Base-by-base conservation (phyloP, 2,329 filamentous ascomycete species). In the Clonostachys chloroleuca region DNA sequence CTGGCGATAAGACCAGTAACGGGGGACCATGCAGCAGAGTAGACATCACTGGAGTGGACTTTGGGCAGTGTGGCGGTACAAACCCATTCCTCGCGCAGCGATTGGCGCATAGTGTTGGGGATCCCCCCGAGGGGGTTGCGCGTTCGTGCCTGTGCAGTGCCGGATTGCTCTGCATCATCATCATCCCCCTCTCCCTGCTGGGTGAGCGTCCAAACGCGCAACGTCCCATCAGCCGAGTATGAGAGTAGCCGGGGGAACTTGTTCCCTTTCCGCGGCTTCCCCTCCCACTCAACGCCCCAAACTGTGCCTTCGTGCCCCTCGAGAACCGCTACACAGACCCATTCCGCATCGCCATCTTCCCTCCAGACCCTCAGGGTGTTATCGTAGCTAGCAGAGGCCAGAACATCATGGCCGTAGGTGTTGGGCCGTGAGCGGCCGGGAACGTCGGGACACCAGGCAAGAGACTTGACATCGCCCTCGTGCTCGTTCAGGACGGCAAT, bases 401-500 rank as follows among this genome's bases (percentile, higher is more conserved):
- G 77, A 42, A 94, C 77, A 54, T 96, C 86, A 42, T 78, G 72
- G 52, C 76, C 73, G 55, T 80, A 82, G 45, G 71, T 67, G 40
- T 75, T 65, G 12, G 36, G 34, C n/a, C 64, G 60, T 16, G 64
- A 57, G 48, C 68, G 70, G 20, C 72, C 74, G 12, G 74, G 71
- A 18, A 77, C 79, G 46, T 84, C 83, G 0, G 90, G 90, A 62
- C 94, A 92, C 94, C 94, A 99, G 4, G 84, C 82, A 2, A 99
- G 89, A 53, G 84, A 89, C 66, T 99, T 99, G 55, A 99, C 92
- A 67, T 99, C 94, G 18, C 89, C 92, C 42, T 92, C 87, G 64
- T 99, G 94, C 68, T 97, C 94, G 67, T 89, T 90, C 59, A 97
- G 77, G 46, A 97, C 92, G 0, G 92, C 94, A 14, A 97, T 84